Base-by-base conservation (phyloP, 257 asterid species). In the Handroanthus guayacan region DNA sequence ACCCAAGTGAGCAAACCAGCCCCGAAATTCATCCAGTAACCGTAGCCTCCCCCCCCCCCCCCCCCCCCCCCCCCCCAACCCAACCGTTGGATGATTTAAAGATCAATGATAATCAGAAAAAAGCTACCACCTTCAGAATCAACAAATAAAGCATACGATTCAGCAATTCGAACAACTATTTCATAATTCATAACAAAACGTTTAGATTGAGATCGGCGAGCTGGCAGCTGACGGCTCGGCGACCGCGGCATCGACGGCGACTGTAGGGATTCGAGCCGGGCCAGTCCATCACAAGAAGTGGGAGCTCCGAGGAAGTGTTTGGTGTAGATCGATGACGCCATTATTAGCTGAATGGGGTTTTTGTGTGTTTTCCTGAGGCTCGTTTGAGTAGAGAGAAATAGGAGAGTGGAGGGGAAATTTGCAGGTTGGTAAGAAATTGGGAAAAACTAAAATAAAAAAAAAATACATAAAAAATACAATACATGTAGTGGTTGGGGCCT, bases 321-420 rank as follows among this genome's bases (percentile, higher is more conserved):
- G 80, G 86, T 48, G 41, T 82, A 67, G 66, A 87, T 73, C 11
- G 88, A 84, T 39, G 89, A 78, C 81, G 92, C 84, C 92, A 86
- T 89, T 54, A 1, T n/a, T 6, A 31, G 2, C 14, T 54, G 14
- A 10, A 8, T 47, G 9, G 1, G 14, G 48, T 4, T 47, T 47
- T 47, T 13, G 52, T 47, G 52, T 9, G 52, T 44, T 11, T 44
- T 6, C 9, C 10, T 44, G n/a, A n/a, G 10, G 48, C 9, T 6
- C 2, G 48, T n/a, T 9, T 7, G 48, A 6, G 48, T 11, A 44
- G 10, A 44, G 8, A 44, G 48, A 44, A 11, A 43, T 3, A 38
- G 43, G 43, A 39, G 44, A 39, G 44, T 7, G 48, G 48, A 44
- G 48, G 48, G 10, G 48, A 44, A 44, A 44, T 44, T 44, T 6